phyloP scores from a whole-genome alignment of 2,329 filamentous ascomycete genomes.

The Aspergillus sp. region DNA sequence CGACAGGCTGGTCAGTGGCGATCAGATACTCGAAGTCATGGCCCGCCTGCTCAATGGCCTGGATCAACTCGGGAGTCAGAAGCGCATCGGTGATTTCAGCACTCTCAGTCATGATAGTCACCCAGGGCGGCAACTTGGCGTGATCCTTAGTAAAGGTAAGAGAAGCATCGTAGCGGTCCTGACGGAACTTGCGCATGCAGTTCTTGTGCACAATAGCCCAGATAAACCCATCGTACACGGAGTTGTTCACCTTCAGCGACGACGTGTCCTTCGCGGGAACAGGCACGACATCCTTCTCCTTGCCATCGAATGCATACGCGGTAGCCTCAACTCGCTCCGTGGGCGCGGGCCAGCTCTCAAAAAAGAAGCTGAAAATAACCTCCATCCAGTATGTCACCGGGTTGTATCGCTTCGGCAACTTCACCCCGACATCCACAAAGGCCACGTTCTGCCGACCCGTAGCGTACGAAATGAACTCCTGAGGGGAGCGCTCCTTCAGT shows the following conservation, averaged over 20 bases:
- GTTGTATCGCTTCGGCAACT: conserved; percentile 79
- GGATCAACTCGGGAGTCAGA: conserved; percentile 77
- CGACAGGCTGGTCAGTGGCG: conserved; percentile 77
- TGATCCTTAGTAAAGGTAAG: conserved; percentile 91
- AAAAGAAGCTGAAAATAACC: conserved; percentile 61
- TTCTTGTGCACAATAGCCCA: conserved; percentile 95
- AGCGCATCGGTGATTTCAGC: conserved; percentile 85
- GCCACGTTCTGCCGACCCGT: conserved; percentile 89
- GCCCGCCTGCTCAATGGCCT: conserved; percentile 69
- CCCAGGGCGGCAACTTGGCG: conserved; percentile 78
- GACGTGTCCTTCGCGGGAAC: conserved; percentile 55
- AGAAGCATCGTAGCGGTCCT: conserved; percentile 89
- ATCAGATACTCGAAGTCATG: conserved; percentile 79
- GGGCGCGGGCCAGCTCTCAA: conserved; percentile 64
- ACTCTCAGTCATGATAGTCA: conserved; percentile 93
- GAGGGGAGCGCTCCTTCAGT: conserved; percentile 77
- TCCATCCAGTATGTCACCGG: conserved; percentile 62
- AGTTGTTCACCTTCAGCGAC: conserved; percentile 44
- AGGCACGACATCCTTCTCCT: conserved; percentile 70
- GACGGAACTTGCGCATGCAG: conserved; percentile 77
- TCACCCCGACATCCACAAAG: conserved; percentile 78
- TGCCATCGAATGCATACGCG: conserved; percentile 85
- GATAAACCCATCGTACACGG: conserved; percentile 78
- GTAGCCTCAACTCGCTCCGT: conserved; percentile 67
- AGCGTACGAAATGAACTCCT: conserved; percentile 79